Evolutionary conservation across 768 basidiomycete species (phyloP).

Genomic region (Xerocomus potaroensis): DNA sequence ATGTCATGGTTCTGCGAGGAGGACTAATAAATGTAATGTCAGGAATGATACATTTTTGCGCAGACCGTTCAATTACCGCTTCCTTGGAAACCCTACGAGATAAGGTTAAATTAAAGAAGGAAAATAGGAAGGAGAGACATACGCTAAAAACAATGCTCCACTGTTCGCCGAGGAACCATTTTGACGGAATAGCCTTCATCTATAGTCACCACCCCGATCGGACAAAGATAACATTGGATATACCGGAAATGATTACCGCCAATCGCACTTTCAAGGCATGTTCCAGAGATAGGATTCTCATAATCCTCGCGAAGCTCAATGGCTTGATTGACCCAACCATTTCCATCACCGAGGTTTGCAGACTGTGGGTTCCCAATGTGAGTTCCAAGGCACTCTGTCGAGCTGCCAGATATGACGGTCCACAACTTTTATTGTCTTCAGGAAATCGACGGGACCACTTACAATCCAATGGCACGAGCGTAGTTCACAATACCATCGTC

Average conservation of each 20-base stretch:
- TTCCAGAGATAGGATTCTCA: constrained; percentile 32
- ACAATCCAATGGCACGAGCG: constrained; percentile 63
- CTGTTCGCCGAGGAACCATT: constrained; percentile 50
- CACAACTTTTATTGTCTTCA: no score
- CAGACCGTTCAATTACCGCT: constrained; percentile 33
- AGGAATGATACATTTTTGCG: no score
- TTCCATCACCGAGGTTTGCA: constrained; percentile 47
- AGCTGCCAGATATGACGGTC: constrained; percentile 21
- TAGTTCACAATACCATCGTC: constrained; percentile 55
- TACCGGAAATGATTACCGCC: constrained; percentile 51
- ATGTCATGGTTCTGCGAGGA: constrained; percentile 38
- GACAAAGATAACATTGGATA: no score
- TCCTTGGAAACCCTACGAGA: constrained; percentile 43
- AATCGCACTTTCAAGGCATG: constrained; percentile 41
- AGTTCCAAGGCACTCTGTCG: constrained; percentile 36
- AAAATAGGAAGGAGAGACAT: no score
- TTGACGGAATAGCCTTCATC: constrained; percentile 54
- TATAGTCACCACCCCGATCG: no score
- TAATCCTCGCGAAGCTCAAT: constrained; percentile 44
- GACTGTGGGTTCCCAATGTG: constrained; percentile 36
- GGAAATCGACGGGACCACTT: constrained; percentile 17
- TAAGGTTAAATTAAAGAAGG: no score
- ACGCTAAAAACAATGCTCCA: constrained; percentile 57
- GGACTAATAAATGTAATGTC: no score
- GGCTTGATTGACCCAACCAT: constrained; percentile 41